A percentile compares a stretch with the other conserved stretches of the same genome.
phyloP scores from a whole-genome alignment of 805 yeast genomes.

The Saturnispora silvae region DNA sequence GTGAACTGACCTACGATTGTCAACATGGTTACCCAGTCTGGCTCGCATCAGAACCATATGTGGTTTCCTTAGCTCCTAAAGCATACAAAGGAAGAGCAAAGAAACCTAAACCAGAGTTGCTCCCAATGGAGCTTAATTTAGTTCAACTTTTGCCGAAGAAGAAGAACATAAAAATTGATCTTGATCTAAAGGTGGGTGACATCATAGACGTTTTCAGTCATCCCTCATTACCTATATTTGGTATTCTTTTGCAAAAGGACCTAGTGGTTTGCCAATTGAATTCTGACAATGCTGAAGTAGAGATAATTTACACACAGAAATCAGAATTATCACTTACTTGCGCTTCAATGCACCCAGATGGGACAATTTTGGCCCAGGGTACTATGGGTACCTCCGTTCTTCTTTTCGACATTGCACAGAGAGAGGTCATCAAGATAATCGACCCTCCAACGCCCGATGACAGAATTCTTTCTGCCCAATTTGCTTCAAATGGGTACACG shows the following conservation, averaged over 20 bases:
- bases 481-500: conserved; percentile 51
- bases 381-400: conserved; percentile 10
- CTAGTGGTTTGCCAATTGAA: conserved; percentile 6
- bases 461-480: conserved; percentile 2
- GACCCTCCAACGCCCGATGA: neutral
- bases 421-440: conserved; percentile 9
- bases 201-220: conserved; percentile 8
- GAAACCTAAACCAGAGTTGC: conserved; percentile 3
- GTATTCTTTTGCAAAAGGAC: conserved; percentile 3
- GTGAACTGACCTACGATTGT: conserved; percentile 1
- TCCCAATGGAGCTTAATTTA: conserved; percentile 1
- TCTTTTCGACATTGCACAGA: conserved; percentile 9
- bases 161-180: neutral
- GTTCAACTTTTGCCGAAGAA: neutral
- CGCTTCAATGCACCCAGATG: conserved; percentile 16
- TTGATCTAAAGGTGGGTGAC: conserved; percentile 1
- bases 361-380: conserved; percentile 12
- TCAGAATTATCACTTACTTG: neutral
- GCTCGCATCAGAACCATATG: conserved; percentile 7
- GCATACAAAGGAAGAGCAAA: conserved; percentile 8
- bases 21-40: conserved; percentile 5
- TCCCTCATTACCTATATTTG: conserved; percentile 11
- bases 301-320: conserved; percentile 7
- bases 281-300: conserved; percentile 3
- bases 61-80: neutral